phyloP scores from a whole-genome alignment of 306 rosid species.

The Albizia julibrissin region DNA sequence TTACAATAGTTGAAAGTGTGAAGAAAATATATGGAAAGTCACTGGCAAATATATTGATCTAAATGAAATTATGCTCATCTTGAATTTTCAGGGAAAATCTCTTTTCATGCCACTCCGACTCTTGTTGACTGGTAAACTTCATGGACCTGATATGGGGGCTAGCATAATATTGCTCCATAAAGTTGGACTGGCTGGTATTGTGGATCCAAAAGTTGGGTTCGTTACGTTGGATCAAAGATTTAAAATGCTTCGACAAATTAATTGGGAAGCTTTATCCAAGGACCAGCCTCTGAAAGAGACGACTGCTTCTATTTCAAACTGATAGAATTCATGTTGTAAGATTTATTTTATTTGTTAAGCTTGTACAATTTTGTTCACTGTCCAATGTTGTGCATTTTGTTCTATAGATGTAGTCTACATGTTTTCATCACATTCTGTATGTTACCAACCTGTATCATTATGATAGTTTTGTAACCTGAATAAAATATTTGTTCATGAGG shows the following conservation, averaged over 20 bases:
- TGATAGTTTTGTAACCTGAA: background rate
- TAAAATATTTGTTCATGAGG: no score
- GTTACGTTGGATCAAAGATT: slow-evolving; percentile 66
- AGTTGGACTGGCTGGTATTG: slow-evolving; percentile 48
- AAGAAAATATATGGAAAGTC: background rate
- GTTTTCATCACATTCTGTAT: background rate
- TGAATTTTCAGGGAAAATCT: slow-evolving; percentile 69
- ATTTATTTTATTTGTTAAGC: background rate
- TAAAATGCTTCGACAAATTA: slow-evolving; percentile 52
- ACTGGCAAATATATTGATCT: background rate
- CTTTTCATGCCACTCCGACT: slow-evolving; percentile 92
- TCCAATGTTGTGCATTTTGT: background rate
- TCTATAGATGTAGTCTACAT: background rate
- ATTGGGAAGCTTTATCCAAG: slow-evolving; percentile 72
- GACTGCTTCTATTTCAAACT: slow-evolving; percentile 37
- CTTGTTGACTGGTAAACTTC: slow-evolving; percentile 87
- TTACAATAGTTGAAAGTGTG: background rate
- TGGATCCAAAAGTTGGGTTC: slow-evolving; percentile 63
- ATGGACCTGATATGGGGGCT: slow-evolving; percentile 82
- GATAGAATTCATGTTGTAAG: slow-evolving; percentile 30
- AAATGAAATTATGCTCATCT: slow-evolving; percentile 19
- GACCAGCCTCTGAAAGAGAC: slow-evolving; percentile 49
- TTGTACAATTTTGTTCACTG: background rate
- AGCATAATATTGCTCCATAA: slow-evolving; percentile 59
- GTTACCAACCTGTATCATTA: background rate